These are phyloP conservation scores for Hypoxylon sp. DNA, from an alignment of 2,329 filamentous ascomycete genomes.

Conservation along the genomic window DNA sequence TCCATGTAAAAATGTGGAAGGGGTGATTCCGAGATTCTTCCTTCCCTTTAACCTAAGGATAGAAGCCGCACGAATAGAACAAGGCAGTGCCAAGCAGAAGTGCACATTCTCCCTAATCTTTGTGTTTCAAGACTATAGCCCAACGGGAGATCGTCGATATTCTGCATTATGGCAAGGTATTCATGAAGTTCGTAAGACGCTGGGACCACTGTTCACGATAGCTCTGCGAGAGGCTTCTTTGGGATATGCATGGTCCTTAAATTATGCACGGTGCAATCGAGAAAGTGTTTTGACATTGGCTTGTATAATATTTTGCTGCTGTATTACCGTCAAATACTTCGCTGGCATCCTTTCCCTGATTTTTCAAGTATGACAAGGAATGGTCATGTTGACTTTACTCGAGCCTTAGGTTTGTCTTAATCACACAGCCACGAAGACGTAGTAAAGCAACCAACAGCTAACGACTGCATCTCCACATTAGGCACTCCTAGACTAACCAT, in stretches of 20 bases:
- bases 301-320: neutral
- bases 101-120: conserved; percentile 14
- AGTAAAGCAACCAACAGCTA: neutral
- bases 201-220: neutral
- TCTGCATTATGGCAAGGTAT: neutral
- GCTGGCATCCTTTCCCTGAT: conserved; percentile 3
- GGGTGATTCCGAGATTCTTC: neutral
- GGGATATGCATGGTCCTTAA: neutral
- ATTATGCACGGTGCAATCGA: neutral
- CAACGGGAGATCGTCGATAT: neutral
- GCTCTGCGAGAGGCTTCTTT: neutral
- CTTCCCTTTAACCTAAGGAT: neutral
- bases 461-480: neutral
- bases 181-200: neutral
- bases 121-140: neutral
- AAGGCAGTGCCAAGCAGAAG: neutral
- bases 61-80: neutral
- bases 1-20: neutral
- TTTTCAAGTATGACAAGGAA: neutral
- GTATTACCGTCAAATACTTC: conserved; percentile 3
- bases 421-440: conserved; percentile 7
- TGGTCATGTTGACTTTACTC: neutral
- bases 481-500: neutral
- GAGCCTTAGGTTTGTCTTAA: conserved; percentile 1
- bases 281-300: neutral